phyloP scores from a whole-genome alignment of 257 asterid species.

The Capsicum pubescens region DNA sequence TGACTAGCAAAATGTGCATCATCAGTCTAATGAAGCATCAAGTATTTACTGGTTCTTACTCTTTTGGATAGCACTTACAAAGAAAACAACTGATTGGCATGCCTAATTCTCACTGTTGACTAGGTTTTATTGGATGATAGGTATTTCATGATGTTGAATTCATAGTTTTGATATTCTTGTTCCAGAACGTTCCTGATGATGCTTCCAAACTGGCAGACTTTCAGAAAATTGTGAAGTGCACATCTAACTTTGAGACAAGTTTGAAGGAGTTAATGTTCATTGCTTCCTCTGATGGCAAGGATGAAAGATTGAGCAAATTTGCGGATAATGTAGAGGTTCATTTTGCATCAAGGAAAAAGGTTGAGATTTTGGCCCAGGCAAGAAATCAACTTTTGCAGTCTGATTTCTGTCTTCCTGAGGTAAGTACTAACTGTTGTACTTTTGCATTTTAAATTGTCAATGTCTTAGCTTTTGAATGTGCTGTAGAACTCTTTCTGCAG shows the following conservation, averaged over 20 bases:
- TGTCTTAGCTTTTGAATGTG: conserved; percentile 22
- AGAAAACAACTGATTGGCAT: background rate
- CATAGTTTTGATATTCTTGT: conserved; percentile 33
- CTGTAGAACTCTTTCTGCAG: conserved; percentile 44
- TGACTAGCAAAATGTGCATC: background rate
- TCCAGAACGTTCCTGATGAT: conserved; percentile 90
- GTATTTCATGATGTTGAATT: background rate
- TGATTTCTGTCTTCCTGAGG: conserved; percentile 77
- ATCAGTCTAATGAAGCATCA: background rate
- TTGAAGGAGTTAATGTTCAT: conserved; percentile 76
- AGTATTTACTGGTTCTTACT: background rate
- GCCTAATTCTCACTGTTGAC: background rate
- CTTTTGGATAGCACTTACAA: conserved; percentile 17
- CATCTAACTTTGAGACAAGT: conserved; percentile 76
- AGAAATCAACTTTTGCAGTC: conserved; percentile 76
- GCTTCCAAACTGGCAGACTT: conserved; percentile 94
- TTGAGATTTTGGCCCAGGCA: conserved; percentile 87
- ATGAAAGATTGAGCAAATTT: conserved; percentile 76
- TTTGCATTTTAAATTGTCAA: conserved; percentile 23
- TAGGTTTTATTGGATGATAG: background rate
- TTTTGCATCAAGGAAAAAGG: conserved; percentile 85
- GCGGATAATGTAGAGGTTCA: conserved; percentile 93
- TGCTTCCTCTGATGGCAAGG: conserved; percentile 70
- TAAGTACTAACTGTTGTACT: conserved; percentile 45
- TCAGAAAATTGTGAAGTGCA: conserved; percentile 75